Evolutionary conservation across 139 green algal genomes (phyloP), one percentile per base, ranked within the genome.

Genomic region (Astrephomene gubernaculifera): DNA sequence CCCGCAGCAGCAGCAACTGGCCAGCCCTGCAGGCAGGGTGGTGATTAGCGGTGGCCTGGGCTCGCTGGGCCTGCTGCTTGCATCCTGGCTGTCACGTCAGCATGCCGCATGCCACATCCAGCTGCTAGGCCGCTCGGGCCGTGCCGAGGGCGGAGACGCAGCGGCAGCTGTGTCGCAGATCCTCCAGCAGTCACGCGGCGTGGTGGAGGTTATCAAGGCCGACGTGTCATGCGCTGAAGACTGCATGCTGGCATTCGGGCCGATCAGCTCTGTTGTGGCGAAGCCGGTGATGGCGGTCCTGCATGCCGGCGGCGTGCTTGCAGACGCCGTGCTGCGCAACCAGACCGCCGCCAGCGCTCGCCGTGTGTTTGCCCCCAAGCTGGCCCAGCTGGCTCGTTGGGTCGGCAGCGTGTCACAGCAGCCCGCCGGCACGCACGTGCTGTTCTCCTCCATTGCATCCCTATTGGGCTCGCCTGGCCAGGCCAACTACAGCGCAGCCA

Each of bases 401-500:
- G 31, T 45, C 6, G n/a, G 36, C 21, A 3, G 1, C 25, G 69
- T 68, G 38, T 36, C 52, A 14, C 38, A 61, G 33, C 83, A 96
- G 86, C 72, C 91, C 0, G n/a, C 36, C 7, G 63, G 24, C 24
- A 43, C 45, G 14, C 61, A 89, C 33, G 90, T 94, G 70, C 82
- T 93, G 0, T 97, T 96, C 89, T 95, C 90, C 45, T 95, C 90
- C 9, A 79, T 95, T 10, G 88, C 94, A 5, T 92, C 93, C 1
- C 83, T 96, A 39, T 81, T 97, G 14, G 94, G 94, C 29, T 91
- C 93, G 1, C 91, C 95, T 10, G 95, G 95, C 33, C 95, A 98
- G 86, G 86, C 90, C 76, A 97, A 97, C 90, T 98, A 98, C 81
- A 83, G 83, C 63, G 94, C 92, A 25, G 95, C 95, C 44, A 98